A percentile compares a stretch with the other conserved stretches of the same genome.
These are phyloP conservation scores for Beauveria caledonica DNA, from an alignment of 2,329 filamentous ascomycete species.

Conservation along the genomic window DNA sequence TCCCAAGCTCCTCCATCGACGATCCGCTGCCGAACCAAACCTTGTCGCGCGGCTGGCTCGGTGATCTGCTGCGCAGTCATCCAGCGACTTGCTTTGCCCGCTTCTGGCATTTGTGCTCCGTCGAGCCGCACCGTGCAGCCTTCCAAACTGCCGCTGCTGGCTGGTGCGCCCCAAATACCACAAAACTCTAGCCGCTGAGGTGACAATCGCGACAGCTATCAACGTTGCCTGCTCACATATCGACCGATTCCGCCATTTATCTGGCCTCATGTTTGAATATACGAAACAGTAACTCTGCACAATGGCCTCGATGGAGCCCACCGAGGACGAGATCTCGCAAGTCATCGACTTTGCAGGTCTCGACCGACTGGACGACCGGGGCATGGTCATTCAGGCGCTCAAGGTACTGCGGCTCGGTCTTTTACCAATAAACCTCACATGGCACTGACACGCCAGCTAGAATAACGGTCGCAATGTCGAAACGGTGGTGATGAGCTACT, in stretches of 20 bases:
- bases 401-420: constrained; percentile 24
- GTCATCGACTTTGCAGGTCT: constrained; percentile 36
- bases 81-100: not conserved
- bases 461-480: constrained; percentile 38
- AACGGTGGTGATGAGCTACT: constrained; percentile 43
- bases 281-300: not conserved
- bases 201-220: not conserved
- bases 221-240: not conserved
- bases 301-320: constrained; percentile 29
- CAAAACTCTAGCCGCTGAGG: not conserved
- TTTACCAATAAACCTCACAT: no score
- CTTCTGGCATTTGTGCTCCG: not conserved
- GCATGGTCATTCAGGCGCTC: constrained; percentile 32
- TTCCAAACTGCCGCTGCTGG: not conserved
- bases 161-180: not conserved
- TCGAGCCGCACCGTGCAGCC: not conserved
- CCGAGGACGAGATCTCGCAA: constrained; percentile 28
- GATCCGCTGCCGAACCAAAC: not conserved
- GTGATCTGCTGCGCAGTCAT: not conserved
- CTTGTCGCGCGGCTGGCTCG: not conserved
- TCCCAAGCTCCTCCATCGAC: constrained; percentile 1
- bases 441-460: constrained; percentile 15
- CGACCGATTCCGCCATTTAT: not conserved
- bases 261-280: not conserved
- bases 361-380: constrained; percentile 27